Evolutionary conservation across 106 monocot genomes (phyloP).

Genomic region (Posidonia australis): DNA sequence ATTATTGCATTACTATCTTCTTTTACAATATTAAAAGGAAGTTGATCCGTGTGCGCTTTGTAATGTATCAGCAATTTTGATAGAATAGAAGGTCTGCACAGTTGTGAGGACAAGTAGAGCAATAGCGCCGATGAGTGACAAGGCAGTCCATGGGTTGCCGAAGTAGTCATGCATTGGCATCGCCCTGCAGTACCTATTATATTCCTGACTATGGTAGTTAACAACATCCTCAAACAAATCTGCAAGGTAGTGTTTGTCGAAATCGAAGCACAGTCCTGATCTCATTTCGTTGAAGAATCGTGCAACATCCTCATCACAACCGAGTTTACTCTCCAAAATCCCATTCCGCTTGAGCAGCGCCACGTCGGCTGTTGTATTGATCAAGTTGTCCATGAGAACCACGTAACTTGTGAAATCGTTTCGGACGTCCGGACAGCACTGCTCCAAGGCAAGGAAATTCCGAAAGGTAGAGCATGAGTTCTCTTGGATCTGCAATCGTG

Average conservation of each 20-base stretch:
- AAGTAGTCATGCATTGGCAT: not conserved
- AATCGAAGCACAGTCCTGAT: not conserved
- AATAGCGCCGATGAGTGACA: not conserved
- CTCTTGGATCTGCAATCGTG: not conserved
- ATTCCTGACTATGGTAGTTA: not conserved
- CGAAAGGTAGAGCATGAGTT: not conserved
- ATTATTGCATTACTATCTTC: no score
- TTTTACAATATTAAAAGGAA: no score
- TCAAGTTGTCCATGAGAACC: conserved; percentile 1
- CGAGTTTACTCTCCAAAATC: not conserved
- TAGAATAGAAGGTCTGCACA: not conserved
- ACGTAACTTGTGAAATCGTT: not conserved
- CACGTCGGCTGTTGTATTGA: not conserved
- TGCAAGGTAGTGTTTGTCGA: not conserved
- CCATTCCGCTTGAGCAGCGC: not conserved
- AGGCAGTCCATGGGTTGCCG: not conserved
- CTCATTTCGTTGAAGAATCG: not conserved
- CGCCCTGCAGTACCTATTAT: not conserved
- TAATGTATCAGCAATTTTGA: no score
- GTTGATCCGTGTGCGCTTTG: no score
- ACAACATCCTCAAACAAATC: not conserved
- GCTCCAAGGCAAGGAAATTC: not conserved
- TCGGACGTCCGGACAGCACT: not conserved
- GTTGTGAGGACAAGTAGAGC: not conserved
- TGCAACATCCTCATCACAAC: not conserved